These are phyloP conservation scores for Aspergillus japonicus DNA, from an alignment of 2,329 filamentous ascomycete genomes.

Conservation along the genomic window DNA sequence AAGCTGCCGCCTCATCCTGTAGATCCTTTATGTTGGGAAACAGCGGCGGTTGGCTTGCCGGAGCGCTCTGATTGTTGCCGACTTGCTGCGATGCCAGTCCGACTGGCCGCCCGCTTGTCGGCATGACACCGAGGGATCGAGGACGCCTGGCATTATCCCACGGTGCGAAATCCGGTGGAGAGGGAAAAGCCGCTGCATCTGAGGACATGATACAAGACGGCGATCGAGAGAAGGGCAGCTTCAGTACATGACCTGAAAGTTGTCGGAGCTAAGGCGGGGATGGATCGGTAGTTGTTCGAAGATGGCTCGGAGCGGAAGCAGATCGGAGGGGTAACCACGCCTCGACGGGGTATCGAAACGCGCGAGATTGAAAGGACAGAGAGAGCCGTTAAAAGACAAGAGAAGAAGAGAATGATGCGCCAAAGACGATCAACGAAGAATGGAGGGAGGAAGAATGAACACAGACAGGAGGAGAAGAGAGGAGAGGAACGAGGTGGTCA, in stretches of 20 bases:
- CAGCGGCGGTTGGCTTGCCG: conserved; percentile 24
- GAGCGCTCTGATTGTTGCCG: conserved; percentile 18
- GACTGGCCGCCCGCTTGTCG: conserved; percentile 26
- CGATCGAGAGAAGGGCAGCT: conserved; percentile 14
- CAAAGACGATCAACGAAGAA: too few species aligned
- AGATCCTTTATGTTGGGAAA: conserved; percentile 44
- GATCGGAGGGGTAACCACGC: background rate
- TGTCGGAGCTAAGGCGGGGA: conserved; percentile 4
- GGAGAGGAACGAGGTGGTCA: background rate
- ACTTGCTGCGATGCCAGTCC: conserved; percentile 27
- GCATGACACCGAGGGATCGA: conserved; percentile 31
- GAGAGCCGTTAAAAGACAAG: background rate
- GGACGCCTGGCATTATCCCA: conserved; percentile 31
- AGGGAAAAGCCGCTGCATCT: conserved; percentile 39
- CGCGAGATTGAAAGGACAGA: background rate
- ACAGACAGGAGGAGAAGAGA: background rate
- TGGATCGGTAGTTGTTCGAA: background rate
- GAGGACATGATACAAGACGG: conserved; percentile 36
- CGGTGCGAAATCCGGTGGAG: conserved; percentile 34
- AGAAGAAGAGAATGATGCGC: too few species aligned
- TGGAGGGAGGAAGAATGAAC: background rate
- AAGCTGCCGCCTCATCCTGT: conserved; percentile 38
- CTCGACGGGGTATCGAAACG: background rate
- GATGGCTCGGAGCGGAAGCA: background rate
- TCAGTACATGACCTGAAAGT: conserved; percentile 29